Evolutionary conservation across 768 basidiomycete genomes (phyloP).

Genomic region (Leucosporidium yakuticum): DNA sequence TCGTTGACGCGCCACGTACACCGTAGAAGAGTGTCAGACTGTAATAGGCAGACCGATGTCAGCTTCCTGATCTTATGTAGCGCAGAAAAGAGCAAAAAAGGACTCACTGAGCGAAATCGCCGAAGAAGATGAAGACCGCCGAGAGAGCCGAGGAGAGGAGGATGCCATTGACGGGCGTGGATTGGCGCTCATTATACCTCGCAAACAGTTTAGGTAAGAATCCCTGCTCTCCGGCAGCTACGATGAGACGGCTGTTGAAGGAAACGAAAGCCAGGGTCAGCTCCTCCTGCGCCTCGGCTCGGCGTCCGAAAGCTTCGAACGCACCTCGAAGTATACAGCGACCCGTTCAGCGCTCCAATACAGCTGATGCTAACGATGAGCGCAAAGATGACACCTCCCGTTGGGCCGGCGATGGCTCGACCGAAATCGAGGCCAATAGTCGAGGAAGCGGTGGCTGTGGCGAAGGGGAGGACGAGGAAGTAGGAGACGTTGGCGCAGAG

Average conservation of each 20-base stretch:
- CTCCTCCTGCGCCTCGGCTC: slow-evolving; percentile 22
- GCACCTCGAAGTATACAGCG: slow-evolving; percentile 41
- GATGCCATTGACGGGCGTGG: slow-evolving; percentile 84
- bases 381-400: slow-evolving; percentile 83
- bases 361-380: slow-evolving; percentile 88
- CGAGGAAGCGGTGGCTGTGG: slow-evolving; percentile 31
- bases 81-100: too few relatives aligned
- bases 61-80: too few relatives aligned
- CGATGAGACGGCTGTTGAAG: slow-evolving; percentile 75
- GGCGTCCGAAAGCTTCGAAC: slow-evolving; percentile 45
- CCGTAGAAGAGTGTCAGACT: slow-evolving; percentile 60
- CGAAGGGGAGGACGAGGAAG: slow-evolving; percentile 72
- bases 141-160: slow-evolving; percentile 70
- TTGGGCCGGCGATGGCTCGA: slow-evolving; percentile 69
- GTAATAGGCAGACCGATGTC: too few relatives aligned
- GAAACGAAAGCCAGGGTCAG: slow-evolving; percentile 49
- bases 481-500: slow-evolving; percentile 79
- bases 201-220: slow-evolving; percentile 82
- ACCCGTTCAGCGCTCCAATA: slow-evolving; percentile 77
- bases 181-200: slow-evolving; percentile 61
- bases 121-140: slow-evolving; percentile 28
- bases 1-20: slow-evolving; percentile 55
- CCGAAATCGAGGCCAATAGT: slow-evolving; percentile 63
- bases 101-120: slow-evolving; percentile 22
- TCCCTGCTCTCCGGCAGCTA: slow-evolving; percentile 77